Conservation (phyloP, 2,329 filamentous ascomycete genomes). For the Pyrenochaeta sp. region DNA sequence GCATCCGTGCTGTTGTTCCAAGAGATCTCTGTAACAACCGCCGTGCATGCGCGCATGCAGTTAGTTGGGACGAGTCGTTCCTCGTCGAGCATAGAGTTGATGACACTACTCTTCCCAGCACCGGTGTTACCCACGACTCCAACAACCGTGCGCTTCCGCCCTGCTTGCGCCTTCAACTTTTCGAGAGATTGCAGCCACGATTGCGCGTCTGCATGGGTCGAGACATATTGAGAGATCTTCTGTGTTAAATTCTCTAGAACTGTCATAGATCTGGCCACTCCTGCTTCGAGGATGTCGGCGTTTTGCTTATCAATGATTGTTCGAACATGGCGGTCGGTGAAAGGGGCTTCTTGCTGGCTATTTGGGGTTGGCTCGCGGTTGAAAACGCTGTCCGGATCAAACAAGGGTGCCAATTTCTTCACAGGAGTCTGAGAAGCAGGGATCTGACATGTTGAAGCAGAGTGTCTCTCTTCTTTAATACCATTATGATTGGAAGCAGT, state of each 20-base stretch:
- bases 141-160: conserved; percentile 58
- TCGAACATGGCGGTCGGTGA: conserved; percentile 34
- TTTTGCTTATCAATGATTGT: conserved; percentile 42
- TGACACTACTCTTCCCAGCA: conserved; percentile 68
- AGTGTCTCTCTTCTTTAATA: conserved; percentile 4
- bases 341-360: conserved; percentile 6
- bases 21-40: conserved; percentile 67
- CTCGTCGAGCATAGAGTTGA: conserved; percentile 70
- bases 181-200: conserved; percentile 55
- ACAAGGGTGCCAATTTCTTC: conserved; percentile 1
- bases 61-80: conserved; percentile 65
- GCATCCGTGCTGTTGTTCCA: conserved; percentile 60
- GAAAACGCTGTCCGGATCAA: conserved; percentile 30
- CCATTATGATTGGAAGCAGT: neutral
- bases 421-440: neutral
- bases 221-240: conserved; percentile 36
- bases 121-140: conserved; percentile 70
- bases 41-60: conserved; percentile 69
- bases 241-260: conserved; percentile 47
- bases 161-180: conserved; percentile 51
- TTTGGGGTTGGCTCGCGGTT: conserved; percentile 20
- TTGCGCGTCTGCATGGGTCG: conserved; percentile 39
- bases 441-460: neutral
- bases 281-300: conserved; percentile 50
- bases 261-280: conserved; percentile 49